These are phyloP conservation scores for Logfia minima DNA, from an alignment of 129 eudicot species.

Conservation along the genomic window DNA sequence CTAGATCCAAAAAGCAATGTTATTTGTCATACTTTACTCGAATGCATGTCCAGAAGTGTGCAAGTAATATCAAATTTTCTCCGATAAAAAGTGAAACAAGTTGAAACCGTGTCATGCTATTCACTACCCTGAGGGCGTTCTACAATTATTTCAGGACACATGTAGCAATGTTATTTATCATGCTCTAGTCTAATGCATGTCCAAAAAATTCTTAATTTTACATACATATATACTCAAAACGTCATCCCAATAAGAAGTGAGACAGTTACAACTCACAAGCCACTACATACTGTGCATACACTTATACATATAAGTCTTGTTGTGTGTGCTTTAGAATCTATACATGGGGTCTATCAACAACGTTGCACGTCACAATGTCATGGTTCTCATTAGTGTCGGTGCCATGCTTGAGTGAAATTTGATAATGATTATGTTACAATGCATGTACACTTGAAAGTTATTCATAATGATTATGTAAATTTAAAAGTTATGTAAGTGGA, in stretches of 20 bases:
- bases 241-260: no score
- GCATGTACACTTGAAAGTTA: not conserved
- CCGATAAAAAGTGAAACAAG: not conserved
- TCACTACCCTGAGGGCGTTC: not conserved
- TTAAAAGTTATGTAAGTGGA: not conserved
- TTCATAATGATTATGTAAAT: no score
- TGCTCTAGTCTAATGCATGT: not conserved
- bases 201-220: no score
- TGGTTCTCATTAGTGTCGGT: no score
- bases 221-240: no score
- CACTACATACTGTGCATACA: not conserved
- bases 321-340: not conserved
- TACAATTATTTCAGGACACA: not conserved
- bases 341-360: not conserved
- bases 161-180: not conserved
- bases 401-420: not conserved
- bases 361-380: not conserved
- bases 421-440: not conserved
- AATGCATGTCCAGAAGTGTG: not conserved
- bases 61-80: not conserved
- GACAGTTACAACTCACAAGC: not conserved
- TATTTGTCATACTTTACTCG: not conserved
- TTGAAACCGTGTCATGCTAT: not conserved
- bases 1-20: no score
- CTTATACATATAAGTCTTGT: not conserved